A percentile compares a stretch with the other conserved stretches of the same genome.
phyloP scores from a whole-genome alignment of 2,329 filamentous ascomycete genomes.

The Paraphoma chrysanthemicola region DNA sequence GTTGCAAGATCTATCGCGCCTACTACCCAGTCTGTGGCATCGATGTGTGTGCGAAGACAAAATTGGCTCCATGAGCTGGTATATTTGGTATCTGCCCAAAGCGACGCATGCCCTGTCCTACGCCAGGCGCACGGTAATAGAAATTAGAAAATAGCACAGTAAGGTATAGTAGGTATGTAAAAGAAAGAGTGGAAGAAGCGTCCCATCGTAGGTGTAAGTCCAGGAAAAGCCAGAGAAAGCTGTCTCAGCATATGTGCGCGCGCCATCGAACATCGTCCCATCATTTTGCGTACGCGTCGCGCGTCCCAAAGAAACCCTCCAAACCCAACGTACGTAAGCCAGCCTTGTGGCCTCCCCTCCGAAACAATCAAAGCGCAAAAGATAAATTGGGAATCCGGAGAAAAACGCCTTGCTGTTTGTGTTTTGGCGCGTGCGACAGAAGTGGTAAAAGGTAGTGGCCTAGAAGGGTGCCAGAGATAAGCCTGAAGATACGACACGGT shows the following conservation, averaged over 20 bases:
- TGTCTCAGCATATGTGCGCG: not conserved
- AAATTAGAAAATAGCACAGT: conserved; percentile 20
- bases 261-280: not conserved
- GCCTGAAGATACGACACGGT: not conserved
- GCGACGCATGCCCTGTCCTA: not conserved
- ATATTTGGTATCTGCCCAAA: not conserved
- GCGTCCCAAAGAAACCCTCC: not conserved
- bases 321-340: not conserved
- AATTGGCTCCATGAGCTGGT: conserved; percentile 2
- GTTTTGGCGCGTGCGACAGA: not conserved
- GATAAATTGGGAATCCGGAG: not conserved
- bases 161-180: conserved; percentile 2
- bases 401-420: not conserved
- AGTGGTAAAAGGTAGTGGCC: not conserved
- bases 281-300: not conserved
- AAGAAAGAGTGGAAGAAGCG: conserved; percentile 7
- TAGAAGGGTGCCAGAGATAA: not conserved
- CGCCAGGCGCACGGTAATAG: conserved; percentile 14
- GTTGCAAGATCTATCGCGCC: no score
- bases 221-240: not conserved
- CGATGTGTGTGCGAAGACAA: no score
- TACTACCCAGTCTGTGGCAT: no score
- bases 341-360: not conserved
- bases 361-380: not conserved
- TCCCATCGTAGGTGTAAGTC: conserved; percentile 7